Base-by-base conservation (phyloP, 306 rosid genomes). In the Malus sylvestris region DNA sequence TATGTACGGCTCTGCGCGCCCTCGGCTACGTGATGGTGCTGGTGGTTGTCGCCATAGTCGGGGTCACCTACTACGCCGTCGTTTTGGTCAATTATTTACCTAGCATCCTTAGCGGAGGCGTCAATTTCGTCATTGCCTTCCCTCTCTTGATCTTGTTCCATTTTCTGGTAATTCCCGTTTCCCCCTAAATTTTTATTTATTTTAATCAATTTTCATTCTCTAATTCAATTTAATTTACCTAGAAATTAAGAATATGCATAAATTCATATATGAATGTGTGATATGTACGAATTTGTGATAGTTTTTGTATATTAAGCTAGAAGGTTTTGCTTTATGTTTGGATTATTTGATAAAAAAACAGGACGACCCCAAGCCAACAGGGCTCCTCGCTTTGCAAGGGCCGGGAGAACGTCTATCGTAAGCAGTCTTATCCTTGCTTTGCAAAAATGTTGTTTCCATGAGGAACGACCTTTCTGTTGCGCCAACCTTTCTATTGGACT, bases 21-120 rank as follows among this genome's bases (percentile, higher is more conserved):
- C 86, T 89, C 9, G 93, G 92, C 60, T 91, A 88, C 66, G 42
- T 91, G 61, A 89, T 87, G 94, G 86, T 91, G 78, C 13, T 86
- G 57, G 18, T 89, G 46, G 89, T 91, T 38, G 78, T 89, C 63
- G 80, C 80, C 68, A 76, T 91, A 57, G 85, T 83, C 25, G 82
- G 85, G 25, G 82, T 91, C 83, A 81, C 88, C 73, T 91, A 91
- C 67, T 86, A 91, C 81, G 86, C 89, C 66, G 51, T 91, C 76
- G 92, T 89, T 72, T 29, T 91, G 32, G 80, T 82, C 75, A 78
- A 84, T 81, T 91, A 78, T 44, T 90, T 90, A 29, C 94, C 97
- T 4, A 76, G 83, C 44, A 83, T 91, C 63, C 70, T 89, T 75
- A 70, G 33, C 19, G 92, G 89, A 23, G 88, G 85, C 60, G 14